A percentile compares a stretch with the other conserved stretches of the same genome.
Evolutionary conservation across 495 filamentous ascomycete genomes (phyloP).

Genomic region (Venustampulla echinocandica): DNA sequence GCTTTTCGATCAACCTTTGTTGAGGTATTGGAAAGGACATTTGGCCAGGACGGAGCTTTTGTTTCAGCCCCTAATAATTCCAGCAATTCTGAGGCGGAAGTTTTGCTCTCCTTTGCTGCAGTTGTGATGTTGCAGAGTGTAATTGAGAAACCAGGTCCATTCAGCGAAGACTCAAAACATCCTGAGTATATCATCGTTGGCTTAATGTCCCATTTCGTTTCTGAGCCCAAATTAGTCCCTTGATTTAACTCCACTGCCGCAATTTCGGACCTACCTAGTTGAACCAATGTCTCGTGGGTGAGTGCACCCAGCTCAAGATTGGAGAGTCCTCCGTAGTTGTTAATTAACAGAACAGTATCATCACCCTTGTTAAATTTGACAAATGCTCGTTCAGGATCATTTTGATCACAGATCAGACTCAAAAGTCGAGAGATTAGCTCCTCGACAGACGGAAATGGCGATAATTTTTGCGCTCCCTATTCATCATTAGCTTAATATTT

Average conservation of each 20-base stretch:
- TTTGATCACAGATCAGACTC: constrained; percentile 44
- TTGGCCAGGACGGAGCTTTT: constrained; percentile 33
- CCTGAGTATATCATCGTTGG: constrained; percentile 33
- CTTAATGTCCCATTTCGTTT: constrained; percentile 25
- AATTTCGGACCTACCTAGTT: constrained; percentile 27
- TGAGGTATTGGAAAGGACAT: constrained; percentile 15
- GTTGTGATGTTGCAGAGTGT: constrained; percentile 49
- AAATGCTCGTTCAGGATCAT: constrained; percentile 47
- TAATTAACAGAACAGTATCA: constrained; percentile 47
- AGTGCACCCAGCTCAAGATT: constrained; percentile 52
- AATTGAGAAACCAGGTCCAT: constrained; percentile 53
- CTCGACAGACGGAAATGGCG: constrained; percentile 43
- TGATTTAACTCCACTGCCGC: background rate
- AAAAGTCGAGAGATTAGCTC: constrained; percentile 47
- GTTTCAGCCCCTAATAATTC: constrained; percentile 44
- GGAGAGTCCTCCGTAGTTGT: constrained; percentile 57
- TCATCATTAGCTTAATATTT: background rate
- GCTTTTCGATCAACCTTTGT: constrained; percentile 7
- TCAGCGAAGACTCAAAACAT: constrained; percentile 52
- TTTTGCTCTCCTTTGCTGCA: constrained; percentile 33
- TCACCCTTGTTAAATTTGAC: constrained; percentile 46
- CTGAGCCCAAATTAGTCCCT: background rate
- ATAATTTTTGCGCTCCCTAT: constrained; percentile 40
- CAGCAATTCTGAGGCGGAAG: constrained; percentile 41
- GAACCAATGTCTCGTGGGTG: constrained; percentile 41